A percentile compares a stretch with the other conserved stretches of the same genome.
Evolutionary conservation across 768 basidiomycete species (phyloP).

Genomic region (Tricholoma hemisulphureum): DNA sequence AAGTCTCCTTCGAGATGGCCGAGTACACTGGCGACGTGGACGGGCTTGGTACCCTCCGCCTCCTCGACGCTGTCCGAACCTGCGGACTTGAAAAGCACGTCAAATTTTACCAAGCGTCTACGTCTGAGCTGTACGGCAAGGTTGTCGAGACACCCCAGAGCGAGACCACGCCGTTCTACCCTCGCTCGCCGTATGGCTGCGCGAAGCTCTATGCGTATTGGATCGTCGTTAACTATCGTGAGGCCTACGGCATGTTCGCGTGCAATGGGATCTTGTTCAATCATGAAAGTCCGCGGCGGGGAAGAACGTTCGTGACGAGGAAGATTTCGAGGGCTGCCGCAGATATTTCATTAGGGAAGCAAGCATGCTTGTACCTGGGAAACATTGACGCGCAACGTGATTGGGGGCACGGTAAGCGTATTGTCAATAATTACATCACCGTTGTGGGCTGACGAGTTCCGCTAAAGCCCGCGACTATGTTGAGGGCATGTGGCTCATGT

Average conservation of each 20-base stretch:
- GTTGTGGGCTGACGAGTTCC: constrained; percentile 6
- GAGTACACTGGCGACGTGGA: constrained; percentile 99
- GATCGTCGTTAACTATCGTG: constrained; percentile 90
- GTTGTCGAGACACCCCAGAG: constrained; percentile 94
- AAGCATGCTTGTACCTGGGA: constrained; percentile 87
- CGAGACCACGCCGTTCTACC: constrained; percentile 97
- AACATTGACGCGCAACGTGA: constrained; percentile 95
- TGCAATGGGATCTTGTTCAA: constrained; percentile 98
- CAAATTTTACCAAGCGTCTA: constrained; percentile 97
- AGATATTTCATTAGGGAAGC: constrained; percentile 88
- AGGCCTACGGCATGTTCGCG: constrained; percentile 95
- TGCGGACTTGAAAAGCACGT: constrained; percentile 92
- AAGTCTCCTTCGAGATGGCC: constrained; percentile 99
- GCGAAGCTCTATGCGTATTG: constrained; percentile 93
- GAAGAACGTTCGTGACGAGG: constrained; percentile 93
- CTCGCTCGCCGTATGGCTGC: constrained; percentile 94
- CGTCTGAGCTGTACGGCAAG: constrained; percentile 96
- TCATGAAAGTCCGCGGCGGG: constrained; percentile 94
- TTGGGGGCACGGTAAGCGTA: constrained; percentile 87
- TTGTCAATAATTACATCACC: background rate
- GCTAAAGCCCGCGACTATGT: constrained; percentile 79
- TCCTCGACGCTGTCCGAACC: constrained; percentile 94
- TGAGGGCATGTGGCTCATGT: constrained; percentile 97
- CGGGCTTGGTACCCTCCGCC: constrained; percentile 89
- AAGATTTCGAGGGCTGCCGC: constrained; percentile 93